Conservation (phyloP, 768 basidiomycete species). For the Tricholoma bakamatsutake region DNA sequence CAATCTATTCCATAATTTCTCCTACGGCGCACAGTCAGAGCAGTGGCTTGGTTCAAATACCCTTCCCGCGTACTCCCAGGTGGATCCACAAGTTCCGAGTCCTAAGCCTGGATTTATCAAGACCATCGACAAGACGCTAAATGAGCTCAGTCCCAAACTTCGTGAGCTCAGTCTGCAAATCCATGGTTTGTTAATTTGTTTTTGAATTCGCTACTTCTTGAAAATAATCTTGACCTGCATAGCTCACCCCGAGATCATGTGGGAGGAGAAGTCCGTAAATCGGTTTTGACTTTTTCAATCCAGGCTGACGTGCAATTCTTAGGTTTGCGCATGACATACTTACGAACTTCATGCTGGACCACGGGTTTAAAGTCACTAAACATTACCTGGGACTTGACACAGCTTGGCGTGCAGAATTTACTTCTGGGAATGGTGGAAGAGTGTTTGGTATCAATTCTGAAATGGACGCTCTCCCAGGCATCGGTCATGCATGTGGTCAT, state of each 20-base stretch:
- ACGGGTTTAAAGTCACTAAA: conserved; percentile 66
- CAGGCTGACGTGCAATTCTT: conserved; percentile 1
- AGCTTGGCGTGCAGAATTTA: conserved; percentile 74
- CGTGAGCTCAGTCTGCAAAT: conserved; percentile 65
- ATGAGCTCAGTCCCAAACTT: conserved; percentile 45
- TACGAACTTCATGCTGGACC: conserved; percentile 57
- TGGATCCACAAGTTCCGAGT: conserved; percentile 1
- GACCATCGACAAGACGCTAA: conserved; percentile 50
- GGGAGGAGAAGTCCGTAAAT: conserved; percentile 52
- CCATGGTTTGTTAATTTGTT: conserved; percentile 44
- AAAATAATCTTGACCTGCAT: conserved; percentile 2
- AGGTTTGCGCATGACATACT: conserved; percentile 72
- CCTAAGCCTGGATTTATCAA: conserved; percentile 34
- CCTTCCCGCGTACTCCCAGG: conserved; percentile 24
- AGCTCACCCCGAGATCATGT: conserved; percentile 65
- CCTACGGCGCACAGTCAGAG: background rate
- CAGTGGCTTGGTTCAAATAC: conserved; percentile 34
- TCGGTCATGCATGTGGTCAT: conserved; percentile 74
- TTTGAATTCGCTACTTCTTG: background rate
- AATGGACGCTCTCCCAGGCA: conserved; percentile 58
- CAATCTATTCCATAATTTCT: background rate
- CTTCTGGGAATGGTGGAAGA: conserved; percentile 51
- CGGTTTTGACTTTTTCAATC: background rate
- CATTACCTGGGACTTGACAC: conserved; percentile 69
- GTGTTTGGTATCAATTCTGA: conserved; percentile 77